Conservation (phyloP, 257 asterid genomes). For the Primulina eburnea region DNA sequence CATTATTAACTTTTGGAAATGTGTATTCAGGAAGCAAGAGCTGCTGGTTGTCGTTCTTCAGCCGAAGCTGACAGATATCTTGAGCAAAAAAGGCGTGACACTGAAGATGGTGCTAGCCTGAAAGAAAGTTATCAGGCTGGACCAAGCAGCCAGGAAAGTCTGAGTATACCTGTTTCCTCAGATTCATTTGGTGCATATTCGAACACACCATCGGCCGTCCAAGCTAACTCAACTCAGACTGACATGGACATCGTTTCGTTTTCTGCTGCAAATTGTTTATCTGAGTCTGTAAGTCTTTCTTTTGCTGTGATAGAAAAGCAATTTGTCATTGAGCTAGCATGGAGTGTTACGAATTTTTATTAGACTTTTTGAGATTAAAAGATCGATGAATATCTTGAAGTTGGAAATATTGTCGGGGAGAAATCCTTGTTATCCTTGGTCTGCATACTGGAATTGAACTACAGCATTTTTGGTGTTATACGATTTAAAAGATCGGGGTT, state of each 20-base stretch:
- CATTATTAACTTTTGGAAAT: background rate
- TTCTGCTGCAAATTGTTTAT: conserved; percentile 49
- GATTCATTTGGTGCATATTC: conserved; percentile 53
- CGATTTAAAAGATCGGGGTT: background rate
- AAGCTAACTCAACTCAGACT: conserved; percentile 33
- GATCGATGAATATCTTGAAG: background rate
- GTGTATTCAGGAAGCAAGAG: conserved; percentile 69
- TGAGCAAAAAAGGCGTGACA: conserved; percentile 55
- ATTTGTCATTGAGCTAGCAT: conserved; percentile 1
- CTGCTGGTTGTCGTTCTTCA: conserved; percentile 67
- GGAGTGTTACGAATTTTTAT: background rate
- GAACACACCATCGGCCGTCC: conserved; percentile 44
- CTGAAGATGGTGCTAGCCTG: conserved; percentile 43
- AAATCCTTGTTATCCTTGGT: background rate
- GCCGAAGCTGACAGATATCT: conserved; percentile 67
- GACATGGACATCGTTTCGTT: conserved; percentile 38
- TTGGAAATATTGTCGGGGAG: background rate
- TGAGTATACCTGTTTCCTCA: conserved; percentile 46
- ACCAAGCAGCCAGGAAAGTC: conserved; percentile 50
- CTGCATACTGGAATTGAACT: background rate
- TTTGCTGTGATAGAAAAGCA: background rate
- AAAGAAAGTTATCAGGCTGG: conserved; percentile 58
- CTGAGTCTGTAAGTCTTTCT: conserved; percentile 63
- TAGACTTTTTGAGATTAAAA: background rate
- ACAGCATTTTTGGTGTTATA: background rate